Conservation (phyloP, 78 protist species). For the Planoprotostelium fungivorum region DNA sequence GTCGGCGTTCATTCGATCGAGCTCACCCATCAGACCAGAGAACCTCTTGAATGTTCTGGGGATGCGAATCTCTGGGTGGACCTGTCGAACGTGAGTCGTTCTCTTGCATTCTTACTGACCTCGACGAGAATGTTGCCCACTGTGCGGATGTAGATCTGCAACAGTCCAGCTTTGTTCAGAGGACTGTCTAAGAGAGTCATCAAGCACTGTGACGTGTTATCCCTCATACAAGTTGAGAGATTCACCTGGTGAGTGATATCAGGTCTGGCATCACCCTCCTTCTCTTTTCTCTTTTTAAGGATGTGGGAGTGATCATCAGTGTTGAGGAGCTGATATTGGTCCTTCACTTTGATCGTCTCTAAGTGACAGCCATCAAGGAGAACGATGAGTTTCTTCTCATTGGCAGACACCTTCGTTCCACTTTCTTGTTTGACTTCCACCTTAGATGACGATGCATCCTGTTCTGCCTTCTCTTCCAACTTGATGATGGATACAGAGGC, state of each 20-base stretch:
- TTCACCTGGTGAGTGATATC: slow-evolving; percentile 93
- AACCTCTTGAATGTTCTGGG: slow-evolving; percentile 97
- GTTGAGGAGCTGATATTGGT: slow-evolving; percentile 84
- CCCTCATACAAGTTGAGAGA: background rate
- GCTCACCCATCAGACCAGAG: slow-evolving; percentile 90
- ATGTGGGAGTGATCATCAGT: slow-evolving; percentile 85
- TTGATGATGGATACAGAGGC: background rate
- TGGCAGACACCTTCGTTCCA: background rate
- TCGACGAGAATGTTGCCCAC: slow-evolving; percentile 48
- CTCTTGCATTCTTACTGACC: background rate
- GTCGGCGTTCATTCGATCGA: background rate
- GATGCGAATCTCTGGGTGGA: slow-evolving; percentile 90
- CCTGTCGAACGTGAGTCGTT: slow-evolving; percentile 17
- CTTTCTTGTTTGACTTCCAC: background rate
- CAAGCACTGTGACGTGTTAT: slow-evolving; percentile 71
- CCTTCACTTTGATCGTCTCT: slow-evolving; percentile 80
- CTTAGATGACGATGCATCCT: background rate
- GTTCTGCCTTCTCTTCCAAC: background rate
- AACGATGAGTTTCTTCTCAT: slow-evolving; percentile 67
- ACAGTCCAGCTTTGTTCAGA: slow-evolving; percentile 93
- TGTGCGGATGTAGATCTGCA: slow-evolving; percentile 89
- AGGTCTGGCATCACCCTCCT: slow-evolving; percentile 88
- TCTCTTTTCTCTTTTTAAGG: slow-evolving; percentile 63
- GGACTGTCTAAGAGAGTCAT: slow-evolving; percentile 95
- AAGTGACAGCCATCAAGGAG: slow-evolving; percentile 87